Conservation (phyloP, 2,329 filamentous ascomycete genomes). For the Atkinsonella texensis region DNA sequence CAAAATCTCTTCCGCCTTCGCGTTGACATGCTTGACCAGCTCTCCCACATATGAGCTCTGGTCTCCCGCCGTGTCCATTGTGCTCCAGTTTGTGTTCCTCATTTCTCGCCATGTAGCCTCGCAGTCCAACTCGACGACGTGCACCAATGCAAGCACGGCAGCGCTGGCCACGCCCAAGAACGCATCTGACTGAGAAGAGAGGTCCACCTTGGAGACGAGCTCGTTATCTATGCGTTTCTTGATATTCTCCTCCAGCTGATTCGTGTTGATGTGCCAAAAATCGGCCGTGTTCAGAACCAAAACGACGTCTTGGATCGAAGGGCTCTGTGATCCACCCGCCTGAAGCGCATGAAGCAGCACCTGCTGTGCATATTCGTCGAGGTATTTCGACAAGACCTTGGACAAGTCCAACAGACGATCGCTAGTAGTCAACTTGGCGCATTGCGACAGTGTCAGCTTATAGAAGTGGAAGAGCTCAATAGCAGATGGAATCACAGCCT, state of each 20-base stretch:
- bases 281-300: conserved; percentile 92
- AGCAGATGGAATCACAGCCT: conserved; percentile 83
- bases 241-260: conserved; percentile 88
- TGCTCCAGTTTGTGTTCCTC: conserved; percentile 91
- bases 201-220: conserved; percentile 62
- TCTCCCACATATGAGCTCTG: conserved; percentile 87
- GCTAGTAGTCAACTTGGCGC: conserved; percentile 90
- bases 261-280: conserved; percentile 90
- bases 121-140: conserved; percentile 68
- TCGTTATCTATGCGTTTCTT: conserved; percentile 79
- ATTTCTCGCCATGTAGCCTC: conserved; percentile 93
- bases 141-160: conserved; percentile 71
- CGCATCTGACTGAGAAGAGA: conserved; percentile 86
- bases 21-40: conserved; percentile 61
- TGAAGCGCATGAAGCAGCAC: conserved; percentile 66
- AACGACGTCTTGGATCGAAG: conserved; percentile 61
- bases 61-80: conserved; percentile 84
- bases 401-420: conserved; percentile 74
- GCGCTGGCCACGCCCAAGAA: conserved; percentile 93
- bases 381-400: conserved; percentile 76
- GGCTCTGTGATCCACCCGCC: conserved; percentile 37
- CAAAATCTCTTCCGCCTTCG: conserved; percentile 62
- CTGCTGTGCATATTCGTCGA: conserved; percentile 91
- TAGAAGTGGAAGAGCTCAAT: conserved; percentile 98
- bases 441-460: conserved; percentile 82